These are phyloP conservation scores for Cladosporium velox DNA, from an alignment of 2,329 filamentous ascomycete species.

Conservation along the genomic window DNA sequence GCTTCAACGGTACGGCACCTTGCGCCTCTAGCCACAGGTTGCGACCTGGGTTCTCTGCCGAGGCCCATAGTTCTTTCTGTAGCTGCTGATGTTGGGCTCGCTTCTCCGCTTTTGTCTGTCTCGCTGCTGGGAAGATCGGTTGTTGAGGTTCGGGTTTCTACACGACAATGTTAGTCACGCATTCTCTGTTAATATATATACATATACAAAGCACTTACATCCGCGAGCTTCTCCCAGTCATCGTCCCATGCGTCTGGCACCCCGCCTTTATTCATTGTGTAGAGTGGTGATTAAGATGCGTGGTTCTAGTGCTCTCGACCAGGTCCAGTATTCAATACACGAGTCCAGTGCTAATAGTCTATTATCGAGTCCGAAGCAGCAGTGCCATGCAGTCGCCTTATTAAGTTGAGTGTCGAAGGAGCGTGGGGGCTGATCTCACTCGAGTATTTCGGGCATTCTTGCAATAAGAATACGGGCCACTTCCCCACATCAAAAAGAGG, in stretches of 20 bases:
- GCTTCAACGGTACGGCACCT: constrained; percentile 62
- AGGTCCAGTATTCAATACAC: too few relatives aligned
- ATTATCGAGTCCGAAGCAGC: not conserved
- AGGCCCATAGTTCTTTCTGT: constrained; percentile 85
- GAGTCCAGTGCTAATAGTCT: not conserved
- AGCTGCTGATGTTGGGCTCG: constrained; percentile 78
- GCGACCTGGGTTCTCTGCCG: constrained; percentile 77
- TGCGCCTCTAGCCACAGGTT: constrained; percentile 73
- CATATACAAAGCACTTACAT: constrained; percentile 41
- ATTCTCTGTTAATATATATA: not conserved
- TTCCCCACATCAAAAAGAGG: constrained; percentile 6
- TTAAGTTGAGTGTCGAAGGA: not conserved
- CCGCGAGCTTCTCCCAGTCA: constrained; percentile 81
- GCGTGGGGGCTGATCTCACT: not conserved
- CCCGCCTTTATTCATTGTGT: constrained; percentile 45
- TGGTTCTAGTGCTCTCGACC: not conserved
- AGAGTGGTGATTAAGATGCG: not conserved
- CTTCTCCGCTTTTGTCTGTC: constrained; percentile 73
- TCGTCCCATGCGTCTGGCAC: constrained; percentile 85
- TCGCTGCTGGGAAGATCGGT: constrained; percentile 46
- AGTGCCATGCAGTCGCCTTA: not conserved
- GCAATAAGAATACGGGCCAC: not conserved
- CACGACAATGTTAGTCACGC: not conserved
- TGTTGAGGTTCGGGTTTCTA: constrained; percentile 35
- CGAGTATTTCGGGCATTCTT: constrained; percentile 5